phyloP scores from a whole-genome alignment of 768 basidiomycete species.

The Leccinum ochraceum region DNA sequence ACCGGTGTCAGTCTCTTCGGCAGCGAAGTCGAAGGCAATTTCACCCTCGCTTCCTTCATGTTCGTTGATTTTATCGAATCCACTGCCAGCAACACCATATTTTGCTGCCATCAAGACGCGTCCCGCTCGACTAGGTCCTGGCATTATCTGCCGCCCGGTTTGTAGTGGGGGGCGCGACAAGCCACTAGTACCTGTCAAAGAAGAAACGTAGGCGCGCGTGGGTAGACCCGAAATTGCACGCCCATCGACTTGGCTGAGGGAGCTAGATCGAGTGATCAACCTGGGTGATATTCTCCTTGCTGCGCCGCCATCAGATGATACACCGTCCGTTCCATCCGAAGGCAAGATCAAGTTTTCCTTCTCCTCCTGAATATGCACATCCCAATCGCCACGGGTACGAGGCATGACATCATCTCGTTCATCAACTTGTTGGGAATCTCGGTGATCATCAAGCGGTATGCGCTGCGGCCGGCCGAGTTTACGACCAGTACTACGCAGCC shows the following conservation, averaged over 20 bases:
- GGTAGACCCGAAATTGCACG: constrained; percentile 35
- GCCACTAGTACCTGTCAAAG: constrained; percentile 34
- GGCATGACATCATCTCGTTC: constrained; percentile 37
- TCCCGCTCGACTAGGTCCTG: constrained; percentile 48
- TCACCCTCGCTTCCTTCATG: constrained; percentile 44
- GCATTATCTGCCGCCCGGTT: constrained; percentile 42
- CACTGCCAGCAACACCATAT: constrained; percentile 30
- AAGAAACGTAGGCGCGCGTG: constrained; percentile 34
- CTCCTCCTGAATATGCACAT: constrained; percentile 35
- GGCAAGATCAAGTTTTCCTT: constrained; percentile 41
- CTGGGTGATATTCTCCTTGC: constrained; percentile 28
- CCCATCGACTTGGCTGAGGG: constrained; percentile 35
- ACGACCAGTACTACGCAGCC: constrained; percentile 37
- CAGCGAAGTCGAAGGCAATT: constrained; percentile 29
- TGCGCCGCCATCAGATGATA: constrained; percentile 27
- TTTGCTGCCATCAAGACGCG: constrained; percentile 48
- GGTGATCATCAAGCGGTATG: constrained; percentile 38
- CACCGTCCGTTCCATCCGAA: constrained; percentile 25
- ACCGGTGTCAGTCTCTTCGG: constrained; percentile 46
- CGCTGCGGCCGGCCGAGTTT: constrained; percentile 38
- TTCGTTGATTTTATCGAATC: constrained; percentile 53
- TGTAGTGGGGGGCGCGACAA: constrained; percentile 42
- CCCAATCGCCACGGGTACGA: constrained; percentile 33
- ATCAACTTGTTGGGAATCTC: constrained; percentile 31
- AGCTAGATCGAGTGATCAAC: constrained; percentile 33